Evolutionary conservation across 371 early-diverging fungal species (phyloP), one percentile per base, ranked within the genome.

Genomic region (Zychaea mexicana): DNA sequence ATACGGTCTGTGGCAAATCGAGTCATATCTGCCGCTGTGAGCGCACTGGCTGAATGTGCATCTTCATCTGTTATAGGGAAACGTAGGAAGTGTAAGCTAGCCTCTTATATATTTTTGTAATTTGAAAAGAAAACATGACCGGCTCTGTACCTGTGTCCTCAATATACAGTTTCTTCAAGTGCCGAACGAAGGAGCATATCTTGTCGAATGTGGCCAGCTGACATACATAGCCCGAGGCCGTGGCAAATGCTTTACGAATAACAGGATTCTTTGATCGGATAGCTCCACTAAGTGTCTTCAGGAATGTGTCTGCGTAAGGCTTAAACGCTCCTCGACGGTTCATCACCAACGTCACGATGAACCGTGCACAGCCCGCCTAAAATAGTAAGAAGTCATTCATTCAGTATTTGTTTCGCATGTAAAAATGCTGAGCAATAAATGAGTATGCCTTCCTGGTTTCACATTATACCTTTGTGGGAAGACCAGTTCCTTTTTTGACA

Each of bases 321-420:
- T 72, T 64, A 19, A 94, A 83, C 0, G 85, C 70, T 19, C 85
- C 67, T 21, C 86, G 77, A 38, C 84, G 79, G 64, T 86, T 88
- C 69, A 90, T 88, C 26, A 87, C 89, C 21, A 97, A 65, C 7
- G 89, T 83, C 2, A 90, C 93, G 38, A 96, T 82, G 33, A 94
- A 85, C 26, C 95, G 86, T 24, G 97, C 97, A 69, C 89, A 87
- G 0, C 96, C 97, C 12, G 96, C 95, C 79, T 90, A 77, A 24
- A 10, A 21, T 28, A 57, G 7, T 15, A 15, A 9, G 38, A 15
- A 36, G n/a, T n/a, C n/a, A n/a, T n/a, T n/a, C n/a, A n/a, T n/a
- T n/a, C n/a, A n/a, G n/a, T n/a, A n/a, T n/a, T n/a, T n/a, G n/a
- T n/a, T n/a, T n/a, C n/a, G n/a, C n/a, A n/a, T n/a, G n/a, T n/a